phyloP scores from a whole-genome alignment of 2,329 filamentous ascomycete species.

The Apiospora hydei region DNA sequence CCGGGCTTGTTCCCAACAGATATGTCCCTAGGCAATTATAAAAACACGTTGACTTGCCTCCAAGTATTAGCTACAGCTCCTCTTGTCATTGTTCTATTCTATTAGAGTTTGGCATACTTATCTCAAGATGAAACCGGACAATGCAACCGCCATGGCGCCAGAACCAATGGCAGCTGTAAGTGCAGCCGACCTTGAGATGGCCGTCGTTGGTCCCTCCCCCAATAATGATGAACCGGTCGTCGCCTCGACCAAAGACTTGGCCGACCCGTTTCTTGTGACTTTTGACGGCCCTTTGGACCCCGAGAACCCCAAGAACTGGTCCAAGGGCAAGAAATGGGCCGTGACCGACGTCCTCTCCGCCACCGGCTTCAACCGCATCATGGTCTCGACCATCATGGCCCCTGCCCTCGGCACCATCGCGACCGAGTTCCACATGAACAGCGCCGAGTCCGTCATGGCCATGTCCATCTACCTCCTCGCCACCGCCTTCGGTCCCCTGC shows the following conservation, averaged over 20 bases:
- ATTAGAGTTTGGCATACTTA: background rate
- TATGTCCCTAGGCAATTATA: background rate
- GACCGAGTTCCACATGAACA: constrained; percentile 57
- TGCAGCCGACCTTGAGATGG: constrained; percentile 6
- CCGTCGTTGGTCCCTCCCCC: background rate
- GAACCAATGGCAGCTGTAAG: background rate
- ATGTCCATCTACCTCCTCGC: constrained; percentile 57
- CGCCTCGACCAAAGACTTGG: constrained; percentile 3
- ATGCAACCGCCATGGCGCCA: background rate
- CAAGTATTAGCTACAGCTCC: background rate
- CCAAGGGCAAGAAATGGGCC: constrained; percentile 52
- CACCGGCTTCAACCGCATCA: constrained; percentile 58
- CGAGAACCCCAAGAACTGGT: constrained; percentile 50
- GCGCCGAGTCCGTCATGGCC: constrained; percentile 54
- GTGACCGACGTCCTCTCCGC: constrained; percentile 57
- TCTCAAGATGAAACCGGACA: background rate
- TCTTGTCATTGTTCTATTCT: rapidly evolving
- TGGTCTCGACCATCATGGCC: constrained; percentile 61
- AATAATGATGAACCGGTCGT: background rate
- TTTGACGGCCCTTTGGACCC: constrained; percentile 40
- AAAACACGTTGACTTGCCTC: background rate
- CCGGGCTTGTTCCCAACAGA: background rate
- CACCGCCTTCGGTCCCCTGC: constrained; percentile 56
- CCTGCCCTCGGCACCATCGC: constrained; percentile 57
- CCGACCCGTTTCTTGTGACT: constrained; percentile 30